A percentile compares a stretch with the other conserved stretches of the same genome.
phyloP scores from a whole-genome alignment of 2,329 filamentous ascomycete genomes.

The Neopestalotiopsis clavispora region DNA sequence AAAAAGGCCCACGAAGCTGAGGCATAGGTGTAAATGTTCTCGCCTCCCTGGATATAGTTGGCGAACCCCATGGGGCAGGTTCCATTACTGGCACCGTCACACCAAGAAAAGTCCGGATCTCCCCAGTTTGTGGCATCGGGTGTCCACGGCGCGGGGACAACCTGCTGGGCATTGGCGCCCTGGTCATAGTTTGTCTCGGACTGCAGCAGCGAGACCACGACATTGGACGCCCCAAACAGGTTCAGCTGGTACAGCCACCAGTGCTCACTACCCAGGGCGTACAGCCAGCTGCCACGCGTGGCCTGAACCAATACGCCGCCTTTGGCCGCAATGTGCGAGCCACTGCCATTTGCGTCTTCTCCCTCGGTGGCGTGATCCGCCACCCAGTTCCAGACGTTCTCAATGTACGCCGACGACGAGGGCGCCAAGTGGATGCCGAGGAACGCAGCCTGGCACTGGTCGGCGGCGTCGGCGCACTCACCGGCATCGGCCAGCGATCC shows the following conservation, averaged over 20 bases:
- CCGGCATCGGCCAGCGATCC: constrained; percentile 34
- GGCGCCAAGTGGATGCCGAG: constrained; percentile 52
- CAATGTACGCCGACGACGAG: constrained; percentile 54
- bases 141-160: constrained; percentile 43
- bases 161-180: constrained; percentile 41
- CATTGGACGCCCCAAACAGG: constrained; percentile 51
- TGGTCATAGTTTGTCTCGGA: constrained; percentile 59
- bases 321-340: constrained; percentile 51
- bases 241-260: constrained; percentile 64
- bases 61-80: constrained; percentile 47
- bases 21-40: constrained; percentile 45
- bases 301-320: constrained; percentile 52
- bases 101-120: constrained; percentile 49
- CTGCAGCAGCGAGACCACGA: constrained; percentile 56
- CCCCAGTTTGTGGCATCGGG: constrained; percentile 41
- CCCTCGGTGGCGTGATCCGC: constrained; percentile 56
- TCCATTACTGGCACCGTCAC: constrained; percentile 36
- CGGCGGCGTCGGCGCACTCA: constrained; percentile 35
- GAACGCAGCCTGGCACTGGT: constrained; percentile 49
- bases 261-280: constrained; percentile 59
- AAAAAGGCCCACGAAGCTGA: constrained; percentile 51
- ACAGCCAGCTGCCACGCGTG: constrained; percentile 54
- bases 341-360: constrained; percentile 43
- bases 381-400: constrained; percentile 59
- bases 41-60: constrained; percentile 48